phyloP scores from a whole-genome alignment of 768 basidiomycete genomes.

The Mycena latifolia region DNA sequence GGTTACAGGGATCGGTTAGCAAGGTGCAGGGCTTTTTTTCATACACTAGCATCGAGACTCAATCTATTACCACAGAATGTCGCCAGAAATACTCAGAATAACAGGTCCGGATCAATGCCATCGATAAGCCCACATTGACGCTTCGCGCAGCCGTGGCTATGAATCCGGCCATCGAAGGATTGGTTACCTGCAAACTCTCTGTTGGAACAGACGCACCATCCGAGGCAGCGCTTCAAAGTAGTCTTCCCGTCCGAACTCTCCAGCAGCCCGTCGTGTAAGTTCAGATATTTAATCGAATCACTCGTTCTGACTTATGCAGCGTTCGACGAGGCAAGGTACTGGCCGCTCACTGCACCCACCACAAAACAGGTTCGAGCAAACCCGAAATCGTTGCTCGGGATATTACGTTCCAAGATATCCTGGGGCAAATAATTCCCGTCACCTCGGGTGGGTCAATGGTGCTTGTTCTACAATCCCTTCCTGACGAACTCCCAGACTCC shows the following conservation, averaged over 20 bases:
- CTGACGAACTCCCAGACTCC: too few relatives aligned
- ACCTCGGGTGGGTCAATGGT: neutral
- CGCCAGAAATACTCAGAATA: constrained; percentile 16
- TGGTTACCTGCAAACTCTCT: constrained; percentile 12
- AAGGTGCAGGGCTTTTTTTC: neutral
- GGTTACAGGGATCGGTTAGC: neutral
- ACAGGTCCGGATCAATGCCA: constrained; percentile 8
- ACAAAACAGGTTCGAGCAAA: neutral
- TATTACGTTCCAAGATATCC: constrained; percentile 12
- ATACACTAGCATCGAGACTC: neutral
- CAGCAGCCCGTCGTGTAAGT: constrained; percentile 5
- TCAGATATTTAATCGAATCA: neutral
- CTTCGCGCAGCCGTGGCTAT: constrained; percentile 13
- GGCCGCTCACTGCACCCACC: constrained; percentile 3
- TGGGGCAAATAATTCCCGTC: neutral
- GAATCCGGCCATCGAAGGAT: constrained; percentile 9
- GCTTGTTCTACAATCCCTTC: neutral
- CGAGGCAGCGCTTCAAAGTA: neutral
- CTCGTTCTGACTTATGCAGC: neutral
- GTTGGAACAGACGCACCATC: neutral
- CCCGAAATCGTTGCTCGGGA: neutral
- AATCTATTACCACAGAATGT: constrained; percentile 1
- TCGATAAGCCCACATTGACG: constrained; percentile 5
- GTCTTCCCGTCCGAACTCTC: neutral
- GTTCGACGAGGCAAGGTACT: constrained; percentile 7